A percentile compares a stretch with the other conserved stretches of the same genome.
Evolutionary conservation across 176 grass and related monocot species (phyloP).

Genomic region (Oryza glumipatula): DNA sequence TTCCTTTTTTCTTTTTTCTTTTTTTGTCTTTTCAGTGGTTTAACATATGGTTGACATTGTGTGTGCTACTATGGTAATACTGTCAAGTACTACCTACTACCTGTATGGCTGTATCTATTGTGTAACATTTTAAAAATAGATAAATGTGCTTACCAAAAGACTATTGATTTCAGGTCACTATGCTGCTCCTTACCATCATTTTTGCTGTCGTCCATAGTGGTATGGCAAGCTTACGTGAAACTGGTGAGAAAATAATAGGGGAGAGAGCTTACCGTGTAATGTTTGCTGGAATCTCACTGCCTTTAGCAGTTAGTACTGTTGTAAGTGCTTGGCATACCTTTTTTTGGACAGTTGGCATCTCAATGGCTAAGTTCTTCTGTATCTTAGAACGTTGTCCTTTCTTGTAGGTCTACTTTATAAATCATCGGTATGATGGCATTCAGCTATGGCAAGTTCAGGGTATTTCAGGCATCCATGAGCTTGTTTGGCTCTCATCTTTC

Average conservation of each 20-base stretch:
- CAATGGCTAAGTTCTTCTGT: background rate
- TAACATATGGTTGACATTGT: background rate
- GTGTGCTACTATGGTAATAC: background rate
- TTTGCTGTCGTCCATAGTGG: constrained; percentile 93
- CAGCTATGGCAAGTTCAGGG: constrained; percentile 88
- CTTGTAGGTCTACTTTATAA: constrained; percentile 93
- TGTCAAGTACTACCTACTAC: background rate
- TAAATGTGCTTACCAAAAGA: background rate
- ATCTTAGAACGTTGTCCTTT: constrained; percentile 6
- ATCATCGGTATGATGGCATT: constrained; percentile 84
- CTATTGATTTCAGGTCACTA: constrained; percentile 58
- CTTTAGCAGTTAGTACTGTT: constrained; percentile 79
- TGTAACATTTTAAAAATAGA: background rate
- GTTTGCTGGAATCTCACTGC: constrained; percentile 91
- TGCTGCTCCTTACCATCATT: constrained; percentile 77
- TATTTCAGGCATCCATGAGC: constrained; percentile 70
- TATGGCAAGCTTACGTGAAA: constrained; percentile 82
- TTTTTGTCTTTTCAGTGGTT: background rate
- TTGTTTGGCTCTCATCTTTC: constrained; percentile 84
- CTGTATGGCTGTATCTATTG: background rate
- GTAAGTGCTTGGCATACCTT: constrained; percentile 54
- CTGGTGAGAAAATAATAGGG: constrained; percentile 81
- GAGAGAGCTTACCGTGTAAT: constrained; percentile 81
- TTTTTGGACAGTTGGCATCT: background rate
- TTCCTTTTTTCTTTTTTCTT: background rate